Base-by-base conservation (phyloP, 441 rosid species). In the Euphorbia corollata region DNA sequence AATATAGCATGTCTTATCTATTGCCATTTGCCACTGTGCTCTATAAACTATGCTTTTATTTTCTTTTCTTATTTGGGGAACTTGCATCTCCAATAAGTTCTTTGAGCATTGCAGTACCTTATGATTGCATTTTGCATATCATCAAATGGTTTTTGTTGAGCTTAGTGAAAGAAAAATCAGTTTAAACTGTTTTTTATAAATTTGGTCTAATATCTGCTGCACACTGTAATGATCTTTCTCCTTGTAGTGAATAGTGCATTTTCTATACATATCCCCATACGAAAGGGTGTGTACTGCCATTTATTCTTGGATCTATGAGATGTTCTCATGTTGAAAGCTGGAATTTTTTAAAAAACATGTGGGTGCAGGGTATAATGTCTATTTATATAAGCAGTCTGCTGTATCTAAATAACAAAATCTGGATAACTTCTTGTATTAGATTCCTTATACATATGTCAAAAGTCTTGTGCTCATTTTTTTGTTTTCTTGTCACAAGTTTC, bases 91-190 rank as follows among this genome's bases (percentile, higher is more conserved):
- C 9, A 16, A 16, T 11, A 18, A 34, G 43, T 39, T 8, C 13
- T 18, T 60, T 7, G 10, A 51, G n/a, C 23, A 8, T 62, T 4
- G 30, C 18, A 38, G 9, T 48, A 18, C 58, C 3, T 7, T 23
- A 6, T 57, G 3, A 36, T 24, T 5, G 57, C 22, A 50, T 39
- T 60, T 41, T 48, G 5, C 30, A 36, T 53, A n/a, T 18, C 60
- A 23, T 22, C 0, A 27, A 39, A 62, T 22, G 36, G 16, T 45
- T 67, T 50, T 53, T 4, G 36, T 39, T 54, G 12, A 27, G 19
- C 20, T 63, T 48, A 2, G 59, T 63, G 41, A 59, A 63, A 12
- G 30, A 57, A 53, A 41, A n/a, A 27, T 16, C 54, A 61, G 36
- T n/a, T 59, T 36, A 19, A 41, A 50, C 50, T 53, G 15, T 39